These are phyloP conservation scores for Cenchrus purpureus DNA, from an alignment of 176 grass and related monocot species.

Conservation along the genomic window DNA sequence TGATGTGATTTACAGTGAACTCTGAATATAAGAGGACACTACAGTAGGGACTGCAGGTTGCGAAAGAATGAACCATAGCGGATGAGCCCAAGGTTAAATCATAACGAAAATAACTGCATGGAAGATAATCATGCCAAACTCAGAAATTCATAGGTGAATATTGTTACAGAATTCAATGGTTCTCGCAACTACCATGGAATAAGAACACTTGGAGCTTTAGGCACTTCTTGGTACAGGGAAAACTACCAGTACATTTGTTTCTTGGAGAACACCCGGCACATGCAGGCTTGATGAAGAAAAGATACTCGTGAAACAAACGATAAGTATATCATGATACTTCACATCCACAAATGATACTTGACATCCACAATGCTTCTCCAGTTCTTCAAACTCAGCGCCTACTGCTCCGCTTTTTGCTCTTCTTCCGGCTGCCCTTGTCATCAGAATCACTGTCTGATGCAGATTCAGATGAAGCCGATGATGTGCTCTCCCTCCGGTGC, in stretches of 20 bases:
- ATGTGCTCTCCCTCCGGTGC: conserved; percentile 51
- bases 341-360: not conserved
- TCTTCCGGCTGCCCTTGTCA: conserved; percentile 63
- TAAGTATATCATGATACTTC: conserved; percentile 9
- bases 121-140: conserved; percentile 7
- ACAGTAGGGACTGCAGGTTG: not conserved
- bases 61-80: not conserved
- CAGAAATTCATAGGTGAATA: conserved; percentile 21
- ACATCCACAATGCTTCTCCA: not conserved
- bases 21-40: not conserved
- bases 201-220: not conserved
- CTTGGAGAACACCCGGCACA: not conserved
- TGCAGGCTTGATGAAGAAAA: not conserved
- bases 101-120: not conserved
- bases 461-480: conserved; percentile 54
- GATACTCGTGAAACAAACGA: not conserved
- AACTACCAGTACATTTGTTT: conserved; percentile 19
- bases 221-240: not conserved
- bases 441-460: conserved; percentile 63
- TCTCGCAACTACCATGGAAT: conserved; percentile 21
- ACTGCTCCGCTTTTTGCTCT: conserved; percentile 40
- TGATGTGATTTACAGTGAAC: not conserved
- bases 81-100: conserved; percentile 11
- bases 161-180: conserved; percentile 32
- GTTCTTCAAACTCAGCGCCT: conserved; percentile 35